These are phyloP conservation scores for Zymoseptoria tritici DNA, from an alignment of 2,329 filamentous ascomycete genomes.

Conservation along the genomic window DNA sequence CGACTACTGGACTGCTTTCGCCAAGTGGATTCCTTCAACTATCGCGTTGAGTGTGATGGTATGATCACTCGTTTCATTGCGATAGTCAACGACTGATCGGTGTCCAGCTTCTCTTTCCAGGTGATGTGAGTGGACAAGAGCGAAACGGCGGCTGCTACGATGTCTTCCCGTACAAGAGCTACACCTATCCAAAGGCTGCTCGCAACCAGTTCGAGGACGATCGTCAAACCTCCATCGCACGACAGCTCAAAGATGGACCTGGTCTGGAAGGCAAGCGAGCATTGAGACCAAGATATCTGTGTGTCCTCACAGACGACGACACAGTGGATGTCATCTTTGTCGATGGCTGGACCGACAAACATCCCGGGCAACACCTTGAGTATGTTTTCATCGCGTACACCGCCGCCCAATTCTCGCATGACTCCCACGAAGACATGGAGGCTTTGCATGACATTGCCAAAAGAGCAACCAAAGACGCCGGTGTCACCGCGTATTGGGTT, in stretches of 20 bases:
- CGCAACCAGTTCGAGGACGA: conserved; percentile 3
- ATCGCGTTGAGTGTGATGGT: conserved; percentile 3
- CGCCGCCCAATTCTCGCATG: conserved; percentile 3
- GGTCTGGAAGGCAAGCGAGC: conserved; percentile 1
- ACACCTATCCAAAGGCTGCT: conserved; percentile 4
- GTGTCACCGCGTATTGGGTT: conserved; percentile 5
- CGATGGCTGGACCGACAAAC: neutral
- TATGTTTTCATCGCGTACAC: conserved; percentile 8
- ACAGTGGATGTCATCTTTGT: neutral
- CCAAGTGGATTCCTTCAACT: conserved; percentile 4
- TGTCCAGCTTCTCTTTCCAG: neutral
- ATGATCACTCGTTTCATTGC: neutral
- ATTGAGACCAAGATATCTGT: conserved; percentile 2
- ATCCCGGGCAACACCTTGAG: conserved; percentile 2
- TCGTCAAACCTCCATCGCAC: neutral
- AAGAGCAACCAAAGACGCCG: conserved; percentile 28
- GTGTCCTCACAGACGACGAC: conserved; percentile 4
- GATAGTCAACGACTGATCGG: neutral
- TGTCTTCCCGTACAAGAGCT: conserved; percentile 6
- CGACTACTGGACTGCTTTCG: conserved; percentile 3
- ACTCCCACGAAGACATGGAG: conserved; percentile 3
- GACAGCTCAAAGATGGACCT: neutral
- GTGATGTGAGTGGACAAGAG: conserved; percentile 2
- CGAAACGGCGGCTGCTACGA: conserved; percentile 5
- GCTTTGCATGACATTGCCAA: conserved; percentile 27